Base-by-base conservation (phyloP, 208 protist genomes). In the Endotrypanum monterogeii region DNA sequence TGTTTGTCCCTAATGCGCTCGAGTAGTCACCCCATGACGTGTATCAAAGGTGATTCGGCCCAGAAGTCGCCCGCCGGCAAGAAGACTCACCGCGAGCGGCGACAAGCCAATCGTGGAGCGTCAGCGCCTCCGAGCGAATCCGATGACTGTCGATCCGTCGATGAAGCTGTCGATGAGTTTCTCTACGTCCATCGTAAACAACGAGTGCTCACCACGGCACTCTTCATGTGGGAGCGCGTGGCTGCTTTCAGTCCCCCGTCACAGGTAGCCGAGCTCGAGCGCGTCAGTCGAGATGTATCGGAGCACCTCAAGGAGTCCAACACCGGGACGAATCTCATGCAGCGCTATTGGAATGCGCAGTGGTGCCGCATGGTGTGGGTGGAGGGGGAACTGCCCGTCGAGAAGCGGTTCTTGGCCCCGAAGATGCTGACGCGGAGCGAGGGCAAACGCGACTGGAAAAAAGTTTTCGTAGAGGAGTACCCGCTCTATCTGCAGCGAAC, bases 311-410 rank as follows among this genome's bases (percentile, higher is more conserved):
- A 70, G 51, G 73, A 70, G 54, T 89, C 84, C 25, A 84, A 80
- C 46, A 87, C 62, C 5, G 86, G 84, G 3, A 86, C 79, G 0
- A 55, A 58, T 4, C 71, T 93, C 12, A 84, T 96, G 92, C 86
- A 96, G 73, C 86, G 88, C 1, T 96, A 96, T 77, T 96, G 92
- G 89, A 93, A 96, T 55, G 86, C 84, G 71, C 87, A 90, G 76
- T 96, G 85, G 76, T 55, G 78, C 57, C 67, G 80, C 67, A 76
- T 96, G 63, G 41, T 92, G 5, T 93, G 92, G 89, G 80, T 62
- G 51, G 85, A 91, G 39, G 80, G 65, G 30, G 68, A 78, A 41
- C 60, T 89, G 23, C 61, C 85, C 1, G 50, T 54, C 0, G 83
- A 80, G 55, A 90, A 90, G 82, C 71, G 73, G 32, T 71, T 75